These are phyloP conservation scores for Adansonia madagascariensis DNA, from an alignment of 441 rosid species.

Conservation along the genomic window DNA sequence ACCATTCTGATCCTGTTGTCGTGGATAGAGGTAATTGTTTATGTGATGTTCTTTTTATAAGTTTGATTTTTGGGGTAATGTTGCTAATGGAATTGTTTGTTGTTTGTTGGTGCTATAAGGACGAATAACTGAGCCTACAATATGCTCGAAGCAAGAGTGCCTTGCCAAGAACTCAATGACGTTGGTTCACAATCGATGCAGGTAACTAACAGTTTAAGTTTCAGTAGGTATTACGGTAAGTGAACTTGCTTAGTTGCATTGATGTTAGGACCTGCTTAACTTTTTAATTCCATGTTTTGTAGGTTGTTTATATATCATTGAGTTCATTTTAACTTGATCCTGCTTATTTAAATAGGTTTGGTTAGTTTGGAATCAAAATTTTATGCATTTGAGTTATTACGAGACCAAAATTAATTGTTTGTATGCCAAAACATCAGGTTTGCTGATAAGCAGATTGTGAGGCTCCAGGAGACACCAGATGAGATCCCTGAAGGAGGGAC, in stretches of 20 bases:
- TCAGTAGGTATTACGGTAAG: constrained; percentile 15
- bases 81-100: constrained; percentile 23
- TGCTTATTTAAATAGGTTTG: not conserved
- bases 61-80: not conserved
- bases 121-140: constrained; percentile 75
- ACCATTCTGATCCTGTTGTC: constrained; percentile 75
- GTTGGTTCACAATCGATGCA: constrained; percentile 86
- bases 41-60: not conserved
- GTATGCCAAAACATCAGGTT: constrained; percentile 53
- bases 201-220: constrained; percentile 43
- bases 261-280: not conserved
- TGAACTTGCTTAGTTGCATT: not conserved
- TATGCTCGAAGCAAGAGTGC: constrained; percentile 80
- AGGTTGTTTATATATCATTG: not conserved
- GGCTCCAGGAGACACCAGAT: constrained; percentile 98
- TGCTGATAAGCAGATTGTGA: constrained; percentile 96
- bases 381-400: constrained; percentile 20
- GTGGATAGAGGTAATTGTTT: constrained; percentile 86
- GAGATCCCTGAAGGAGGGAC: constrained; percentile 98
- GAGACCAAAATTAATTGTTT: not conserved
- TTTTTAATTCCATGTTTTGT: not conserved
- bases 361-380: not conserved
- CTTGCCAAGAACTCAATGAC: constrained; percentile 89
- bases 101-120: constrained; percentile 46
- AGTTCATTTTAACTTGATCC: constrained; percentile 4